Base-by-base conservation (phyloP, 192 early-diverging fungal genomes). In the Tieghemiomyces parasiticus region DNA sequence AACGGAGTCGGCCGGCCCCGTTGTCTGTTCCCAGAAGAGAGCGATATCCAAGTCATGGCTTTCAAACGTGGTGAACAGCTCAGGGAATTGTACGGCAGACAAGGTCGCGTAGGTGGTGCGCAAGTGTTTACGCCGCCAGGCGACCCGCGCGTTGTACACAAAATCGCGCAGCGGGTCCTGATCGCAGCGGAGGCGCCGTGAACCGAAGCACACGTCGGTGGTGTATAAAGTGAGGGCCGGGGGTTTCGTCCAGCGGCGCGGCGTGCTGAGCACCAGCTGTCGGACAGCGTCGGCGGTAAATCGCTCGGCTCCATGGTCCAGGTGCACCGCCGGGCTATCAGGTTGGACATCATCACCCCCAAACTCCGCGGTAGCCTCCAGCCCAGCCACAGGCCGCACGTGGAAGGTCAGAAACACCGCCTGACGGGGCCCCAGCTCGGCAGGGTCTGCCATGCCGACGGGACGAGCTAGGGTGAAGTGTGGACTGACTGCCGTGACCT, bases 1-100 rank as follows among this genome's bases (percentile, higher is more conserved):
- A 2, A 51, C 32, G 9, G 49, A 60, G 72, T 67, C 25, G 65
- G 61, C 46, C 72, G 67, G 48, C 79, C 82, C 69, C 74, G 38
- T 6, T 42, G 14, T 9, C 29, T 54, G 52, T 4, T 29, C 67
- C 91, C 91, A 97, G 61, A 90, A 86, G 9, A 97, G 62, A 13
- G 82, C 73, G 60, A 97, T 77, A 61, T 97, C 94, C 19, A 94
- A 77, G 60, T 93, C 86, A 61, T 89, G 86, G 9, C 84, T 85
- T 61, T 81, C 87, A 67, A 88, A 97, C 10, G 93, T 66, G 10
- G 92, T 81, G 65, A 97, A 97, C 24, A 88, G 65, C 22, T 72
- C 67, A 14, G 64, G 44, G 26, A 87, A 75, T 33, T 81, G 70
- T 3, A 66, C 64, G 1, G 70, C 64, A 9, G 83, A 68, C 8